Evolutionary conservation across 805 yeast genomes (phyloP).

Genomic region (Sugiyamaella smithiae): DNA sequence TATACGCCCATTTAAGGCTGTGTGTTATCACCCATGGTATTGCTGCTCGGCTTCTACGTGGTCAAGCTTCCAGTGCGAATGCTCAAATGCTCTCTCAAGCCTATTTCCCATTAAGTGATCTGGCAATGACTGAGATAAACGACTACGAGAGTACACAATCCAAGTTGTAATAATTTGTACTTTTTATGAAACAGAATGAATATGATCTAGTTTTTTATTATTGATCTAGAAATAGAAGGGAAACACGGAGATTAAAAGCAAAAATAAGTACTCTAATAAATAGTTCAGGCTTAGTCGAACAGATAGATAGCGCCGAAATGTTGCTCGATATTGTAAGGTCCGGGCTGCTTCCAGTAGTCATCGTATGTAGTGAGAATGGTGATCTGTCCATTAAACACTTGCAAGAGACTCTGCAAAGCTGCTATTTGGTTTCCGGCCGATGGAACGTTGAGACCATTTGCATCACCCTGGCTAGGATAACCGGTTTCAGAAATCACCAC

Average conservation of each 20-base stretch:
- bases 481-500: conserved; percentile 83
- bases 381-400: conserved; percentile 50
- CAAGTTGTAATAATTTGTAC: not conserved
- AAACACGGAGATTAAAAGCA: not conserved
- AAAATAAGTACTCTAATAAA: conserved; percentile 1
- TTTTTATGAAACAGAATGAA: too few species aligned
- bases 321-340: conserved; percentile 82
- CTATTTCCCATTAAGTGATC: conserved; percentile 32
- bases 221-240: conserved; percentile 2
- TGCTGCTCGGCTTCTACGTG: conserved; percentile 51
- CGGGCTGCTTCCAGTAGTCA: conserved; percentile 86
- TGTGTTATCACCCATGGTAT: conserved; percentile 62
- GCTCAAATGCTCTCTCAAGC: conserved; percentile 42
- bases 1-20: conserved; percentile 53
- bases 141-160: not conserved
- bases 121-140: conserved; percentile 29
- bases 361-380: conserved; percentile 74
- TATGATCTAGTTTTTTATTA: too few species aligned
- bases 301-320: conserved; percentile 58
- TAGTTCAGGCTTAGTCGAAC: conserved; percentile 21
- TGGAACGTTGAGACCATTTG: conserved; percentile 75
- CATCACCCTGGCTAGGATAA: conserved; percentile 72
- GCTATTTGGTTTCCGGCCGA: conserved; percentile 61
- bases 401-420: conserved; percentile 65
- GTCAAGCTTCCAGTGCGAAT: conserved; percentile 53